Evolutionary conservation across 179 eudicot genomes (phyloP).

Genomic region (Carnegiea gigantea): DNA sequence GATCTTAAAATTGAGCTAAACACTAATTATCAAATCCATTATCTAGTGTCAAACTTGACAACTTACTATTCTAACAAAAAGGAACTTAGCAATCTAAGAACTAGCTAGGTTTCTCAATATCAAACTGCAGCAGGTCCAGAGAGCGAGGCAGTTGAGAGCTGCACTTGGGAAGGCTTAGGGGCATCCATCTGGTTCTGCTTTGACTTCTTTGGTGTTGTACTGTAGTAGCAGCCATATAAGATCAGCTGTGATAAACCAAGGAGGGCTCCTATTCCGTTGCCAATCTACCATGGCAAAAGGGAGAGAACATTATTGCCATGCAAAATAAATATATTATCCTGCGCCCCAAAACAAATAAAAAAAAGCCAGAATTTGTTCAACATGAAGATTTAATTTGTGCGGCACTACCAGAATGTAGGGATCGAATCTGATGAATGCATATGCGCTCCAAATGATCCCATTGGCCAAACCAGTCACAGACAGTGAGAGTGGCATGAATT

Average conservation of each 20-base stretch:
- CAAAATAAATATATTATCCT: too few relatives aligned
- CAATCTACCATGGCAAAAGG: conserved; percentile 22
- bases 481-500: conserved; percentile 48
- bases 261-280: conserved; percentile 41
- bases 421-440: conserved; percentile 51
- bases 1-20: neutral
- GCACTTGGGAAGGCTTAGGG: conserved; percentile 8
- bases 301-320: too few relatives aligned
- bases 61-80: too few relatives aligned
- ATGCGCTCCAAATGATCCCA: conserved; percentile 47
- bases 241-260: conserved; percentile 33
- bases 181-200: neutral
- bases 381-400: too few relatives aligned
- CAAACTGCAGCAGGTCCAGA: conserved; percentile 1
- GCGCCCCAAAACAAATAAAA: too few relatives aligned
- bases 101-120: neutral
- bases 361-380: neutral
- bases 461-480: conserved; percentile 40
- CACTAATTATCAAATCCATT: too few relatives aligned
- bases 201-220: conserved; percentile 17
- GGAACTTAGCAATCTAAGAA: neutral
- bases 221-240: conserved; percentile 29
- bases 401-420: conserved; percentile 38
- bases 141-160: conserved; percentile 4
- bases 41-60: too few relatives aligned